These are phyloP conservation scores for Neurospora sp. DNA, from an alignment of 495 filamentous ascomycete species.

Conservation along the genomic window DNA sequence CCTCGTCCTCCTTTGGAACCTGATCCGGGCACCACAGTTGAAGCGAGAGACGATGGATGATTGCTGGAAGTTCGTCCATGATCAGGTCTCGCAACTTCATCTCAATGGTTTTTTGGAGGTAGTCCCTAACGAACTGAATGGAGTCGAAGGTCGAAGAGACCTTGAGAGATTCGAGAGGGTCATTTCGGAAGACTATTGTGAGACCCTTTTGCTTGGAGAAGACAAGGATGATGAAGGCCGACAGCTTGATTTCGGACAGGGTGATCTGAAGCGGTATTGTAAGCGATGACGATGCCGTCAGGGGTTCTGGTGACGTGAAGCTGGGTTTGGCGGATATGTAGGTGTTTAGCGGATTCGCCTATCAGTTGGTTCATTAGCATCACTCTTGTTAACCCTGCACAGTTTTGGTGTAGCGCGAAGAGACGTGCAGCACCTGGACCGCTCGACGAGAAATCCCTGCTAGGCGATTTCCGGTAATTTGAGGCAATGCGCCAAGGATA, in stretches of 20 bases:
- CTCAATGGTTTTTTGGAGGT: conserved; percentile 93
- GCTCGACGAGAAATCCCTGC: conserved; percentile 18
- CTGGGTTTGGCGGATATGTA: conserved; percentile 82
- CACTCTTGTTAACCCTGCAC: conserved; percentile 21
- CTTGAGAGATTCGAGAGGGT: conserved; percentile 93
- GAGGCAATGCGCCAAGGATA: conserved; percentile 21
- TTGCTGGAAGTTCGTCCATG: conserved; percentile 95
- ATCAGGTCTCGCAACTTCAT: conserved; percentile 83
- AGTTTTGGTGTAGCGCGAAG: conserved; percentile 8
- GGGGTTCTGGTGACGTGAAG: conserved; percentile 83
- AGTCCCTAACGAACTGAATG: conserved; percentile 95
- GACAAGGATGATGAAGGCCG: conserved; percentile 92
- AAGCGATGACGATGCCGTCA: conserved; percentile 86
- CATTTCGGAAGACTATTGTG: conserved; percentile 94
- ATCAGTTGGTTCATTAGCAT: conserved; percentile 36
- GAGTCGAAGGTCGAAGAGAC: conserved; percentile 98
- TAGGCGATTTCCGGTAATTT: conserved; percentile 13
- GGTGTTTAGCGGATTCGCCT: conserved; percentile 94
- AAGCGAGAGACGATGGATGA: conserved; percentile 87
- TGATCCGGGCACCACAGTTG: conserved; percentile 86
- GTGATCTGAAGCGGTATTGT: conserved; percentile 97
- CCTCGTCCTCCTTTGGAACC: conserved; percentile 44
- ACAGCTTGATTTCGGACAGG: conserved; percentile 91
- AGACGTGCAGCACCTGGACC: conserved; percentile 3
- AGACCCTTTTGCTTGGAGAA: conserved; percentile 96